Evolutionary conservation across 495 filamentous ascomycete genomes (phyloP).

Genomic region (Usnea hakonensis): DNA sequence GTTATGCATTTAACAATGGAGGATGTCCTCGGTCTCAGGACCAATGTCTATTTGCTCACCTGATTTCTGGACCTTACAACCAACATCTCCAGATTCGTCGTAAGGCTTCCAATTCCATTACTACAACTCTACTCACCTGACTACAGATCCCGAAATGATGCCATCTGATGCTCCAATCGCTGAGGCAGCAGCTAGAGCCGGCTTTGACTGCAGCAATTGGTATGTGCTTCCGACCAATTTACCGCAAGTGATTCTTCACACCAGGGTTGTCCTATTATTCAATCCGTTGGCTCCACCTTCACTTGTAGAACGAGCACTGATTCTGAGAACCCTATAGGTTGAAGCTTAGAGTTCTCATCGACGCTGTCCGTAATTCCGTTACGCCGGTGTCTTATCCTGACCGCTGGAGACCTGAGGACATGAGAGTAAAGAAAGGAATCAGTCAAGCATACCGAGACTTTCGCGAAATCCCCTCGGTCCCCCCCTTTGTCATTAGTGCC

Average conservation of each 20-base stretch:
- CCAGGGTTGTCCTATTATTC: not conserved
- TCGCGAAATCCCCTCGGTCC: not conserved
- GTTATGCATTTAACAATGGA: slow-evolving; percentile 14
- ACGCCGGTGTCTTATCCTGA: slow-evolving; percentile 14
- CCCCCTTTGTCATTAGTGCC: slow-evolving; percentile 5
- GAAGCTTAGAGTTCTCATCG: slow-evolving; percentile 12
- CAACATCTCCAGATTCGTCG: slow-evolving; percentile 1
- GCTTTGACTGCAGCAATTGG: slow-evolving; percentile 21
- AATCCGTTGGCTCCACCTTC: not conserved
- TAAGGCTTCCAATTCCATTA: not conserved
- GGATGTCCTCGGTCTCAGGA: slow-evolving; percentile 5
- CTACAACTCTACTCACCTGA: not conserved
- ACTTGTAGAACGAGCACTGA: not conserved
- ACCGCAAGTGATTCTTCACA: not conserved
- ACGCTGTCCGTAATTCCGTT: slow-evolving; percentile 6
- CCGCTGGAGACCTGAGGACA: slow-evolving; percentile 4
- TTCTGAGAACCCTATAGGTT: not conserved
- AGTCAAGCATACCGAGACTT: slow-evolving; percentile 1
- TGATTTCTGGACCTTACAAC: not conserved
- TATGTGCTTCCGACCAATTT: not conserved
- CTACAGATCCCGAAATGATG: slow-evolving; percentile 9
- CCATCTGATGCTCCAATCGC: slow-evolving; percentile 16
- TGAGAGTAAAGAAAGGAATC: slow-evolving; percentile 1
- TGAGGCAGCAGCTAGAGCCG: slow-evolving; percentile 19
- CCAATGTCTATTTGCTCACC: slow-evolving; percentile 15